These are phyloP conservation scores for Chlorella sp. DNA, from an alignment of 139 green algal species.

Conservation along the genomic window DNA sequence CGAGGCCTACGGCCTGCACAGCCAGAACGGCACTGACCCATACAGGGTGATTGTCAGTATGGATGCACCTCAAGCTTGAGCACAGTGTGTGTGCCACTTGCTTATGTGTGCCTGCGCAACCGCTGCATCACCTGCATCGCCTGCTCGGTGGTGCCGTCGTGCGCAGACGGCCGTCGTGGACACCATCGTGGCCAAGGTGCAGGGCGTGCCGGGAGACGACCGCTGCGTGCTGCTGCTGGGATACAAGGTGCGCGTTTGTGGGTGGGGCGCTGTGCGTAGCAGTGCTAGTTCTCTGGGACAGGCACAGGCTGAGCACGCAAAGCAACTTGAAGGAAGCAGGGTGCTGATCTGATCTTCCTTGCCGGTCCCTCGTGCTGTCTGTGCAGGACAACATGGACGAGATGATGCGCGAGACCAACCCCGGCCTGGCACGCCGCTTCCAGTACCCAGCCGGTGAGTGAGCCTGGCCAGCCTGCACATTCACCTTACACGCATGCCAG, in stretches of 20 bases:
- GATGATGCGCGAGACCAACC: conserved; percentile 44
- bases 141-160: too few relatives aligned
- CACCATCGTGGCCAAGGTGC: conserved; percentile 46
- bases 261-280: too few relatives aligned
- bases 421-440: conserved; percentile 40
- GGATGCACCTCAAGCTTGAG: too few relatives aligned
- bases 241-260: too few relatives aligned
- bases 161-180: conserved; percentile 35
- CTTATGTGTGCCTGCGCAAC: too few relatives aligned
- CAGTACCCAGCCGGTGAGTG: conserved; percentile 19
- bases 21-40: conserved; percentile 5
- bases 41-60: conserved; percentile 41
- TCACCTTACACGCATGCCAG: background rate
- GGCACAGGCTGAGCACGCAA: too few relatives aligned
- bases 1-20: conserved; percentile 39
- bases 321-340: too few relatives aligned
- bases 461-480: background rate
- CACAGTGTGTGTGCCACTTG: too few relatives aligned
- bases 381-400: conserved; percentile 33
- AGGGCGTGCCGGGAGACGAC: conserved; percentile 45
- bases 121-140: too few relatives aligned
- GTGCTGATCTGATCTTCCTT: too few relatives aligned
- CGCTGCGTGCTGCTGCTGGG: conserved; percentile 48
- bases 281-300: too few relatives aligned
- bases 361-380: too few relatives aligned